Evolutionary conservation across 192 early-diverging fungal genomes (phyloP).

Genomic region (Diversispora eburnea): DNA sequence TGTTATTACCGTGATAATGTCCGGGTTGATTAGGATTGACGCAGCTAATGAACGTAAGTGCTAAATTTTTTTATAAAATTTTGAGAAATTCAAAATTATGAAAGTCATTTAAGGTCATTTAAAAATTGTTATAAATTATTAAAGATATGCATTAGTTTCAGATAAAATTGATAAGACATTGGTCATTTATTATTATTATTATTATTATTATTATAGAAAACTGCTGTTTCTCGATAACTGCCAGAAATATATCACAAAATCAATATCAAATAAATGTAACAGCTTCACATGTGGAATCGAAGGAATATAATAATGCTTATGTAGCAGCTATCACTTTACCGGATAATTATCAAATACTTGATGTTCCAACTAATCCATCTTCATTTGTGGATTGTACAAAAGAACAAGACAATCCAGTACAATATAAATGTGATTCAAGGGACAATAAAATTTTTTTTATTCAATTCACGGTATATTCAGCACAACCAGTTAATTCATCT

Average conservation of each 20-base stretch:
- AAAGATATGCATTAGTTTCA: too few relatives aligned
- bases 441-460: not conserved
- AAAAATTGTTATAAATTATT: too few relatives aligned
- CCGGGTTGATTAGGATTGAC: too few relatives aligned
- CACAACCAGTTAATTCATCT: not conserved
- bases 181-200: too few relatives aligned
- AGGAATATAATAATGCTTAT: not conserved
- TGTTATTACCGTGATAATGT: too few relatives aligned
- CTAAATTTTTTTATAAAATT: too few relatives aligned
- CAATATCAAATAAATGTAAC: not conserved
- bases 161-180: too few relatives aligned
- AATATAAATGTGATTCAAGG: conserved; percentile 6
- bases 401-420: too few relatives aligned
- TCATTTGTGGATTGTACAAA: not conserved
- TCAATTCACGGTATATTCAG: not conserved
- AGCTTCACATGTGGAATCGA: conserved; percentile 9
- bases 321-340: not conserved
- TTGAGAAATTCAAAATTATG: too few relatives aligned
- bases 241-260: not conserved
- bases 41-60: too few relatives aligned
- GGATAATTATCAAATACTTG: not conserved
- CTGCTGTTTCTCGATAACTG: not conserved
- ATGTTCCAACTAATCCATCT: not conserved
- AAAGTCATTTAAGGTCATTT: too few relatives aligned
- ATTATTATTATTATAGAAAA: too few relatives aligned